Evolutionary conservation across 108 stramenopile species (phyloP).

Genomic region (Skeletonema marinoi): DNA sequence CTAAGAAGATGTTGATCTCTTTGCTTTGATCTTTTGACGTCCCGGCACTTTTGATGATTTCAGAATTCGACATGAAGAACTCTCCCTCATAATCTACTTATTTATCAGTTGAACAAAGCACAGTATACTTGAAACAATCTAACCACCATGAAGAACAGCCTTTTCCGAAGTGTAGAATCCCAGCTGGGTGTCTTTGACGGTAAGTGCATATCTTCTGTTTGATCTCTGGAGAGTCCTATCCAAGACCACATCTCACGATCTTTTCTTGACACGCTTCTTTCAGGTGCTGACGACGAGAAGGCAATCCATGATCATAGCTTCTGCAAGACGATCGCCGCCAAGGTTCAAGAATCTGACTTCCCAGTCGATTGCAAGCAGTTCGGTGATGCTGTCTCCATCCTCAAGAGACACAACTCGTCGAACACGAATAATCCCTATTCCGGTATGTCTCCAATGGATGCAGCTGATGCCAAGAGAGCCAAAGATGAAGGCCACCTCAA

Average conservation of each 20-base stretch:
- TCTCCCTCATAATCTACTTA: not conserved
- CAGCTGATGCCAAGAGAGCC: slow-evolving; percentile 32
- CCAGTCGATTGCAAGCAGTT: slow-evolving; percentile 11
- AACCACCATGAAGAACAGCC: not conserved
- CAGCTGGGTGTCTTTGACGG: not conserved
- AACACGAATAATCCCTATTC: not conserved
- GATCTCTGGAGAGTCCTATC: not conserved
- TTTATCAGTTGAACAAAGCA: not conserved
- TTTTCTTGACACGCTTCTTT: not conserved
- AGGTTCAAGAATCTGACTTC: slow-evolving; percentile 14
- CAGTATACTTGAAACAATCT: not conserved
- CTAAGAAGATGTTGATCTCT: not conserved
- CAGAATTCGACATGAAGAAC: not conserved
- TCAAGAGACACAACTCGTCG: slow-evolving; percentile 7
- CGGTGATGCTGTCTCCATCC: not conserved
- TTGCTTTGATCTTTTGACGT: not conserved
- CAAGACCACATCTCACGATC: not conserved
- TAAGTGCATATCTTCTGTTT: not conserved
- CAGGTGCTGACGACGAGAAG: slow-evolving; percentile 13
- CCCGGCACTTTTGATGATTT: not conserved
- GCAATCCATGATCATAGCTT: slow-evolving; percentile 1
- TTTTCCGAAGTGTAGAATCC: not conserved
- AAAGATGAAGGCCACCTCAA: slow-evolving; percentile 37
- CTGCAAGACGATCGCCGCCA: slow-evolving; percentile 19
- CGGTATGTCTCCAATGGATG: slow-evolving; percentile 29